Base-by-base conservation (phyloP, 73 alveolate species). In the Paramecium sexaurelia region DNA sequence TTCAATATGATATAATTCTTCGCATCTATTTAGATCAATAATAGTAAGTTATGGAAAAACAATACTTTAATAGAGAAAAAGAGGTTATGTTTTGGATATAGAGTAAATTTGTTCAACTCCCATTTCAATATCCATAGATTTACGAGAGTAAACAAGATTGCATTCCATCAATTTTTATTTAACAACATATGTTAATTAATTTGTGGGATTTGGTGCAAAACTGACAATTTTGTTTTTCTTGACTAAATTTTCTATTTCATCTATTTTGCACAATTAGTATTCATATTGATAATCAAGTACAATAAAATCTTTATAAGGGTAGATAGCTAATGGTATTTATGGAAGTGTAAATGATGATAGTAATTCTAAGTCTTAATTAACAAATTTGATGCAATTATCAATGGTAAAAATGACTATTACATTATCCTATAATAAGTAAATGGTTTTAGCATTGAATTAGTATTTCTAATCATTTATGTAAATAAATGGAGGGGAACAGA, bases 171-270 rank as follows among this genome's bases (percentile, higher is more conserved):
- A 29, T 29, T 66, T 32, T 29, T 66, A 15, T 32, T 66, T 66
- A 26, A 66, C n/a, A 41, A 66, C 83, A 66, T 66, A 66, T 20
- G 43, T 32, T 32, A 66, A 66, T 29, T 66, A 3, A 29, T 32
- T 66, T 8, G 43, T 29, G 19, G 83, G 83, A 66, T 66, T 66
- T 66, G 83, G 83, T n/a, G 83, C 83, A 66, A 66, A 66, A 66
- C 83, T 66, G 13, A 66, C 43, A 24, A 66, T 66, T 29, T 66
- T 66, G 11, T 66, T 32, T 66, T 66, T 66, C 43, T 32, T 66
- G 15, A 66, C 3, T 6, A 66, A 26, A 24, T 26, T 26, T 1
- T 66, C 83, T 6, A 66, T 66, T 2, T 66, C 47, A 66, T 66
- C 83, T 13, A 29, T 26, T 29, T 66, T 29, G 24, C 83, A 66